These are phyloP conservation scores for Cryptococcus amylolentus DNA, from an alignment of 1,284 basidiomycete species.

Conservation along the genomic window DNA sequence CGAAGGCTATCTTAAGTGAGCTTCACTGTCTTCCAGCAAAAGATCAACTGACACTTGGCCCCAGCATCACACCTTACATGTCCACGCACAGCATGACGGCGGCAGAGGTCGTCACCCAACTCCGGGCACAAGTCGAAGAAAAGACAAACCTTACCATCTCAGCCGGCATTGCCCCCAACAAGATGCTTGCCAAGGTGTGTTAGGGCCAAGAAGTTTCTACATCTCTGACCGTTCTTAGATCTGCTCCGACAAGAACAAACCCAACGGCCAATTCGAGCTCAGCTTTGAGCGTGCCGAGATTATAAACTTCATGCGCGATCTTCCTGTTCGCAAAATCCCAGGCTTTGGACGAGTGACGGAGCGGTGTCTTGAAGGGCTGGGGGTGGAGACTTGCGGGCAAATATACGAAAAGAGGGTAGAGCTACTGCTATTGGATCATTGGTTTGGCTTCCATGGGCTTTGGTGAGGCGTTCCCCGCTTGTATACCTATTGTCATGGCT, in stretches of 20 bases:
- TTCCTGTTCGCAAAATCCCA: conserved; percentile 58
- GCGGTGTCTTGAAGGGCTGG: conserved; percentile 75
- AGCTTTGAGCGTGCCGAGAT: conserved; percentile 64
- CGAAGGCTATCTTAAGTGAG: conserved; percentile 83
- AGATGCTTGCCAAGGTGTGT: conserved; percentile 71
- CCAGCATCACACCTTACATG: conserved; percentile 60
- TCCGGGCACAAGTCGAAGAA: conserved; percentile 66
- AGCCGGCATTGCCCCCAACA: conserved; percentile 81
- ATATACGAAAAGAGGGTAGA: conserved; percentile 69
- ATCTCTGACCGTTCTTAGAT: conserved; percentile 57
- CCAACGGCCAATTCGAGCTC: conserved; percentile 82
- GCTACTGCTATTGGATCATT: conserved; percentile 75
- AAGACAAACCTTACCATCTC: conserved; percentile 86
- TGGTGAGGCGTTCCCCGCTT: conserved; percentile 47
- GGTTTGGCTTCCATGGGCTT: conserved; percentile 70
- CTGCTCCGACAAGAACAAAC: conserved; percentile 94
- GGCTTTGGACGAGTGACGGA: conserved; percentile 86
- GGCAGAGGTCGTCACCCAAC: conserved; percentile 70
- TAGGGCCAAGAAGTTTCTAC: no score
- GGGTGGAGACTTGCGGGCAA: conserved; percentile 84
- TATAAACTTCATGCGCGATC: conserved; percentile 57
- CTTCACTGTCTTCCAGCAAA: not conserved
- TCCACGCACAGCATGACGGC: conserved; percentile 61
- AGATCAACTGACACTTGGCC: not conserved
- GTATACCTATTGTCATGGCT: not conserved